Evolutionary conservation across 2,329 filamentous ascomycete genomes (phyloP), one percentile per base, ranked within the genome.

Genomic region (Trichocomaceae sp.): DNA sequence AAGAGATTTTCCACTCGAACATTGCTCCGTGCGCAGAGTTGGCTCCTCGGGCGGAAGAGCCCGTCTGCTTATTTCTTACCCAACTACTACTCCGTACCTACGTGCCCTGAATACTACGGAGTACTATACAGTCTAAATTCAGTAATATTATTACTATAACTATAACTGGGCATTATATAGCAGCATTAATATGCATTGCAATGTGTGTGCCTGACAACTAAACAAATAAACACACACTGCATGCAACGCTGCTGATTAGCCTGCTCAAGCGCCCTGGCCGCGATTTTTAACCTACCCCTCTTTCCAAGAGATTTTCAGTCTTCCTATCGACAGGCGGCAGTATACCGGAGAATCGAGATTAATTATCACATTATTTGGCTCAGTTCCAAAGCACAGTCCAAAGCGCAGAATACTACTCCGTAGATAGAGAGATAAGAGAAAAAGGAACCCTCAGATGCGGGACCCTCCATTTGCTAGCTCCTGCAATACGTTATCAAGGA

Each of bases 231-330:
- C 39, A 42, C 39, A 42, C 39, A 42, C 39, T 42, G 8, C 39
- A 42, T 42, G 39, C 39, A 42, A 9, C 39, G 39, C 17, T 9
- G 19, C 39, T 42, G 39, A 42, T 42, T 47, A 39, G 31, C 41
- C 45, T 29, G 31, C 19, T 20, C 48, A 56, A 56, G 54, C 54
- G 54, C 54, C 35, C 17, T 46, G 48, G 48, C 54, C 54, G 54
- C 54, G 17, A 44, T 52, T 47, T n/a, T 56, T 47, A 53, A 47
- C 35, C 9, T 50, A 52, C 41, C 50, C 41, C 49, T 51, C 41
- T 45, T 35, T 19, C n/a, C n/a, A n/a, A n/a, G n/a, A n/a, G n/a
- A n/a, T n/a, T n/a, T n/a, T n/a, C n/a, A n/a, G n/a, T n/a, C n/a
- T n/a, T n/a, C 12, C n/a, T 6, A 17, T 41, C 17, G 37, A 42